These are phyloP conservation scores for Hippophae rhamnoides DNA, from an alignment of 306 rosid genomes.

Conservation along the genomic window DNA sequence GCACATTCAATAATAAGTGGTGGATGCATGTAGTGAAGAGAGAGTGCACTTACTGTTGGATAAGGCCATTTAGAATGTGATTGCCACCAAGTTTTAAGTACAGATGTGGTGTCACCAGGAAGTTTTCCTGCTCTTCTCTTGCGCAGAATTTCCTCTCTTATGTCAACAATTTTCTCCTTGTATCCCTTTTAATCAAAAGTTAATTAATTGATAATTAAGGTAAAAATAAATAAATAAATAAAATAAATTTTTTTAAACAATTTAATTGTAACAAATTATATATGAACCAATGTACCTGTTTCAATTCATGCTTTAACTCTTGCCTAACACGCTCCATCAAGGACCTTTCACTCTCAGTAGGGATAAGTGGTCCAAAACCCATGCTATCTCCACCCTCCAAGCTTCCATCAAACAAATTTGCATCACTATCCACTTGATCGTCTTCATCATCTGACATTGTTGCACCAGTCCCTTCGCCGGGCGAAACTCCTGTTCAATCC, in stretches of 20 bases:
- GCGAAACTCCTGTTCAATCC: constrained; percentile 66
- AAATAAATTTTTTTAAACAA: no score
- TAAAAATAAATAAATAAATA: no score
- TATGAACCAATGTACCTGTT: constrained; percentile 44
- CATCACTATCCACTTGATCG: constrained; percentile 78
- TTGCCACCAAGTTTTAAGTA: constrained; percentile 93
- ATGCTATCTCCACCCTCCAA: constrained; percentile 71
- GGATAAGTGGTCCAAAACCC: constrained; percentile 98
- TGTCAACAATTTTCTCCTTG: constrained; percentile 93
- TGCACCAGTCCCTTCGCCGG: constrained; percentile 97
- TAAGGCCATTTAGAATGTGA: constrained; percentile 97
- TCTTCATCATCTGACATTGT: constrained; percentile 98
- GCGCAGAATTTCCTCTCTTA: constrained; percentile 90
- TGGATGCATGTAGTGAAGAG: no score
- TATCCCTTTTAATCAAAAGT: constrained; percentile 42
- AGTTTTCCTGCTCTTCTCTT: constrained; percentile 99
- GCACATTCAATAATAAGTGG: no score
- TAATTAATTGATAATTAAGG: not conserved
- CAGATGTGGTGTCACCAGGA: constrained; percentile 98
- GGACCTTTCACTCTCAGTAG: constrained; percentile 94
- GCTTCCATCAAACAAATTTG: constrained; percentile 67
- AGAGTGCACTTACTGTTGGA: constrained; percentile 64
- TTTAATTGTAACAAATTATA: constrained; percentile 7
- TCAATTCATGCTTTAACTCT: constrained; percentile 86
- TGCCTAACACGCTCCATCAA: constrained; percentile 97